Percentiles rank a stretch among this genome's conserved stretches.
Evolutionary conservation across 495 filamentous ascomycete species (phyloP).

Genomic region (Penicillium silybi): DNA sequence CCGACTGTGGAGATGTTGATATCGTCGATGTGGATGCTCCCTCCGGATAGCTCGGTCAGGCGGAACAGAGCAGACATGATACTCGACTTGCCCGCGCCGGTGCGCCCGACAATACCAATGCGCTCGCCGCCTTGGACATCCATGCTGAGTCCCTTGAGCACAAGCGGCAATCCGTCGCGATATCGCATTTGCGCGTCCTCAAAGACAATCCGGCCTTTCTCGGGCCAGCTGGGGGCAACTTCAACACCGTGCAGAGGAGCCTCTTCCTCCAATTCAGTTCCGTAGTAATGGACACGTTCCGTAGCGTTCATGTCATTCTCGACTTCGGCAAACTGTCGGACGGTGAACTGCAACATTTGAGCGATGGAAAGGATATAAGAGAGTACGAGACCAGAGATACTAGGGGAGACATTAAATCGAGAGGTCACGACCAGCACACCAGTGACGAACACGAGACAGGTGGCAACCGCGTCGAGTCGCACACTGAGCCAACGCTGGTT

Average conservation of each 20-base stretch:
- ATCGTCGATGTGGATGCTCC: constrained; percentile 88
- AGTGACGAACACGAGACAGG: constrained; percentile 74
- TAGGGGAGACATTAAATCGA: constrained; percentile 80
- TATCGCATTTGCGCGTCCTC: constrained; percentile 89
- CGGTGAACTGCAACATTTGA: constrained; percentile 94
- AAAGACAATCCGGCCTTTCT: constrained; percentile 81
- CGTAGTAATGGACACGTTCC: constrained; percentile 91
- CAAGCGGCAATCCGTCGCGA: constrained; percentile 73
- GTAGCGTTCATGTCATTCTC: constrained; percentile 98
- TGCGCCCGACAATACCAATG: constrained; percentile 90
- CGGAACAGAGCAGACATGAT: constrained; percentile 95
- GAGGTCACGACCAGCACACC: constrained; percentile 92
- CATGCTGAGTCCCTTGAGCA: constrained; percentile 74
- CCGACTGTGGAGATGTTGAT: constrained; percentile 82
- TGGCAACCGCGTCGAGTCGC: constrained; percentile 80
- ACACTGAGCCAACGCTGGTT: constrained; percentile 91
- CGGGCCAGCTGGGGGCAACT: constrained; percentile 71
- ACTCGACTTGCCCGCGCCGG: constrained; percentile 88
- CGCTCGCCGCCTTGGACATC: constrained; percentile 79
- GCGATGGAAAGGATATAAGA: constrained; percentile 91
- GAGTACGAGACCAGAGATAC: constrained; percentile 80
- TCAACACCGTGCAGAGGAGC: constrained; percentile 68
- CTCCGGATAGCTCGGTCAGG: constrained; percentile 76
- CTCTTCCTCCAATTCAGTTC: constrained; percentile 81
- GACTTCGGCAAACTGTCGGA: constrained; percentile 90